These are phyloP conservation scores for Hymenoscyphus salicellus DNA, from an alignment of 2,329 filamentous ascomycete genomes.

Conservation along the genomic window DNA sequence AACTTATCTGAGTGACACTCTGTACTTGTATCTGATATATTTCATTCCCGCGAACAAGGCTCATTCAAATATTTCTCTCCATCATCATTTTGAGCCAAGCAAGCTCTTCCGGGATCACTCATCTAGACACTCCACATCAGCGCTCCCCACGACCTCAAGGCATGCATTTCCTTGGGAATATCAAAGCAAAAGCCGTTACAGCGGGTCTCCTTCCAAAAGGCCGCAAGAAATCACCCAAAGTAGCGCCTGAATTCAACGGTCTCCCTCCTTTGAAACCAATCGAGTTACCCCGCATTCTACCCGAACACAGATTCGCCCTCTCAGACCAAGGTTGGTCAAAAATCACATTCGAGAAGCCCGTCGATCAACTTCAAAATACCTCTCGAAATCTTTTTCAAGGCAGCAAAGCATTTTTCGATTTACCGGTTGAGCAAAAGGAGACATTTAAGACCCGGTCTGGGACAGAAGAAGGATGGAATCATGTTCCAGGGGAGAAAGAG, in stretches of 20 bases:
- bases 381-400: constrained; percentile 24
- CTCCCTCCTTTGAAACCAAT: constrained; percentile 19
- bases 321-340: constrained; percentile 30
- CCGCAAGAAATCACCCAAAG: neutral
- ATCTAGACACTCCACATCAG: neutral
- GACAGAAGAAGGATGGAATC: constrained; percentile 29
- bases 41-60: neutral
- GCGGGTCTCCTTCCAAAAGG: neutral
- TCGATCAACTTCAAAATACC: constrained; percentile 20
- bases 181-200: constrained; percentile 3
- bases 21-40: neutral
- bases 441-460: constrained; percentile 22
- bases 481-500: constrained; percentile 31
- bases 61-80: neutral
- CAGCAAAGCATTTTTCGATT: constrained; percentile 27
- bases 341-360: constrained; percentile 15
- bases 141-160: neutral
- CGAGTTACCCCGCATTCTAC: constrained; percentile 19
- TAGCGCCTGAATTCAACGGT: neutral
- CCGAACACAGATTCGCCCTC: constrained; percentile 21
- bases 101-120: neutral
- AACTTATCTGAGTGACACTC: neutral
- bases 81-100: neutral
- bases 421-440: constrained; percentile 24
- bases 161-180: constrained; percentile 4